These are phyloP conservation scores for Pichia sp. DNA, from an alignment of 1,139 yeast species.

Conservation along the genomic window DNA sequence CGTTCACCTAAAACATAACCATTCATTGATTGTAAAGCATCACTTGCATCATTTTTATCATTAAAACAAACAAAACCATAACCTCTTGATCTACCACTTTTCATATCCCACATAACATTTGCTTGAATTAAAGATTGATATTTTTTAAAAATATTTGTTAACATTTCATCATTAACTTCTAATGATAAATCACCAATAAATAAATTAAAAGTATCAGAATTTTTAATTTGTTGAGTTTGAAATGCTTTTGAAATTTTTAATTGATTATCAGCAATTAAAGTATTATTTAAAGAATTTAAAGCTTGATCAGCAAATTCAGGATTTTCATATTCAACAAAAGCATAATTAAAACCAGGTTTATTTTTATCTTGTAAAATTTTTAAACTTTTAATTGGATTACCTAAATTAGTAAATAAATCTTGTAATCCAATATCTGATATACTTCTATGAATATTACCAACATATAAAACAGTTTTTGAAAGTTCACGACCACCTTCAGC, in stretches of 20 bases:
- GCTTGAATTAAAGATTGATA: constrained; percentile 70
- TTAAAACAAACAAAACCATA: constrained; percentile 87
- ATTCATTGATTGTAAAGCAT: constrained; percentile 67
- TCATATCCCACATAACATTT: constrained; percentile 97
- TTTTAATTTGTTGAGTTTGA: constrained; percentile 60
- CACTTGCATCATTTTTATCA: constrained; percentile 62
- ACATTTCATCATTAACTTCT: constrained; percentile 74
- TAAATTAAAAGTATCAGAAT: constrained; percentile 55
- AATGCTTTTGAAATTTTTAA: constrained; percentile 78
- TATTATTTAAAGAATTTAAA: constrained; percentile 52
- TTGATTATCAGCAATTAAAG: constrained; percentile 42
- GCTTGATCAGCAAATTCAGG: constrained; percentile 59
- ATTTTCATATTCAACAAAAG: constrained; percentile 69
- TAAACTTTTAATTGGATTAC: constrained; percentile 54
- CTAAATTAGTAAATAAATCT: constrained; percentile 51
- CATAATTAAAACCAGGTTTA: constrained; percentile 68
- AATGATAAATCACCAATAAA: constrained; percentile 84
- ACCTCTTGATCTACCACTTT: constrained; percentile 83
- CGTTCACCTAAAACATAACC: constrained; percentile 70
- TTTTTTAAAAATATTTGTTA: constrained; percentile 52
- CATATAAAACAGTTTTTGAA: constrained; percentile 65
- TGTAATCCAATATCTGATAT: constrained; percentile 57
- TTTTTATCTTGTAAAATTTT: constrained; percentile 74
- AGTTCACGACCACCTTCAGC: constrained; percentile 76
- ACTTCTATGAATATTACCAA: constrained; percentile 64